A percentile compares a stretch with the other conserved stretches of the same genome.
Evolutionary conservation across 441 rosid genomes (phyloP).

Genomic region (Capsella rubella): DNA sequence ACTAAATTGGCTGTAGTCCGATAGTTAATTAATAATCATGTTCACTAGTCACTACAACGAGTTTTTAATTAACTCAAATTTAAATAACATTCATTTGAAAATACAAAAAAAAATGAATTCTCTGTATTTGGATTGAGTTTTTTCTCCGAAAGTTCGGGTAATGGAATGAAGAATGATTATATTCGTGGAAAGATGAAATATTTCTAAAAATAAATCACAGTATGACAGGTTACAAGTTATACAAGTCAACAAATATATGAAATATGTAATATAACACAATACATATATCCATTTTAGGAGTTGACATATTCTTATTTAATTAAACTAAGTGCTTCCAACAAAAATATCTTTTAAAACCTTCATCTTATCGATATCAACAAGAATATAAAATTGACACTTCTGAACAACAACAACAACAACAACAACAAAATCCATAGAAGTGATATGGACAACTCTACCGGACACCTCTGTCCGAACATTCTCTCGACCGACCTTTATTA

Average conservation of each 20-base stretch:
- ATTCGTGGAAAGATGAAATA: constrained; percentile 10
- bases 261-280: constrained; percentile 18
- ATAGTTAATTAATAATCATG: constrained; percentile 2
- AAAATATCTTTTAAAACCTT: constrained; percentile 10
- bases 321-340: constrained; percentile 36
- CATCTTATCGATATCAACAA: constrained; percentile 33
- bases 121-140: constrained; percentile 5
- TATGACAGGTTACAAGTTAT: constrained; percentile 12
- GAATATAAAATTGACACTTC: constrained; percentile 22
- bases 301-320: constrained; percentile 39
- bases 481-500: constrained; percentile 16
- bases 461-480: constrained; percentile 31
- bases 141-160: constrained; percentile 9
- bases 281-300: constrained; percentile 26
- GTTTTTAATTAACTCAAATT: neutral
- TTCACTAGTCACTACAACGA: no score
- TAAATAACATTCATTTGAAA: neutral
- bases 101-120: neutral
- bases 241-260: constrained; percentile 36
- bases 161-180: neutral
- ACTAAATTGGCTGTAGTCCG: neutral
- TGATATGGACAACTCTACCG: constrained; percentile 31
- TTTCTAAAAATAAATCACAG: constrained; percentile 2
- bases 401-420: neutral
- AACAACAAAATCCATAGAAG: neutral